Evolutionary conservation across 1,284 basidiomycete genomes (phyloP).

Genomic region (Sparassis latifolia): DNA sequence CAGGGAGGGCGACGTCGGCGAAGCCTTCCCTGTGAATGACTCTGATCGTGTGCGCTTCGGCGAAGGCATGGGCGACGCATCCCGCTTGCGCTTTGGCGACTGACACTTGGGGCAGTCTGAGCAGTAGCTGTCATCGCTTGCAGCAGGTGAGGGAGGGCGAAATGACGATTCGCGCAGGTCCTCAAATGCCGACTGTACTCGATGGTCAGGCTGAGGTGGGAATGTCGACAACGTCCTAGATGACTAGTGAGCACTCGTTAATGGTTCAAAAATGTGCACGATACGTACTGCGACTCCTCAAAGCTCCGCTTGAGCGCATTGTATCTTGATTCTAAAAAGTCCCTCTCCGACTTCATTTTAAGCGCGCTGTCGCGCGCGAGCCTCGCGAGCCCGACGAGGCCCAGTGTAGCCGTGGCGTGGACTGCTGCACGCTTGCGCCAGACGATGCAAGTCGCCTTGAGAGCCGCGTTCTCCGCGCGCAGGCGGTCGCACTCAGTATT

Average conservation of each 20-base stretch:
- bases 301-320: conserved; percentile 24
- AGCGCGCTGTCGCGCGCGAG: conserved; percentile 42
- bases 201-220: conserved; percentile 4
- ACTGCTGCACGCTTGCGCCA: conserved; percentile 54
- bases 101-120: conserved; percentile 26
- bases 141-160: conserved; percentile 20
- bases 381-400: conserved; percentile 43
- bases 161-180: conserved; percentile 6
- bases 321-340: conserved; percentile 33
- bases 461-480: conserved; percentile 42
- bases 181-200: conserved; percentile 8
- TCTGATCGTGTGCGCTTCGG: conserved; percentile 17
- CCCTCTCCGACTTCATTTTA: conserved; percentile 37
- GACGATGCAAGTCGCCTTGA: conserved; percentile 40
- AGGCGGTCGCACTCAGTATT: conserved; percentile 38
- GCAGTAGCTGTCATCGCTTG: conserved; percentile 24
- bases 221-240: conserved; percentile 5
- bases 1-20: neutral
- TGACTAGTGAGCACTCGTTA: neutral
- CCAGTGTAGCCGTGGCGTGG: conserved; percentile 48
- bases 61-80: conserved; percentile 8
- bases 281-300: conserved; percentile 18
- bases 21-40: neutral
- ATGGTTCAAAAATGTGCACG: neutral
- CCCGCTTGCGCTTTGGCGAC: conserved; percentile 16